These are phyloP conservation scores for Cercophora scortea DNA, from an alignment of 495 filamentous ascomycete species.

Conservation along the genomic window DNA sequence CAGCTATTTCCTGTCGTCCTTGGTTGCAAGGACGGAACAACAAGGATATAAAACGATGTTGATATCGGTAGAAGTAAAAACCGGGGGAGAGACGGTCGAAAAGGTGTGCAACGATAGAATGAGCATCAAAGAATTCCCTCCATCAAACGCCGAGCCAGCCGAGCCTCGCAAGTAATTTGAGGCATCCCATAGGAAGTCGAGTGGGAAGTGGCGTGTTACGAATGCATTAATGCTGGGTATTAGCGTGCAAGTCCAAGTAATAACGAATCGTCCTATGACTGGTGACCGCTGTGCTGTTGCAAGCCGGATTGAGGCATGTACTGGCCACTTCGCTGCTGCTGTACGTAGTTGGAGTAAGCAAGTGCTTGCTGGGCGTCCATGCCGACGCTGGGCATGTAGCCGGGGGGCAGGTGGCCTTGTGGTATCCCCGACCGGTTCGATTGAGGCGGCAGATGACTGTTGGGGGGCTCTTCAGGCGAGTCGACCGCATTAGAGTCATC, in stretches of 20 bases:
- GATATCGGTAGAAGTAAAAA: constrained; percentile 10
- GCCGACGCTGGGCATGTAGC: constrained; percentile 45
- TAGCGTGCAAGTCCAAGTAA: constrained; percentile 31
- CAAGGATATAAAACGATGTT: constrained; percentile 4
- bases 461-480: constrained; percentile 55
- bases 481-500: constrained; percentile 59
- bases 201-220: constrained; percentile 32
- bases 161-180: constrained; percentile 13
- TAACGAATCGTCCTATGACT: constrained; percentile 30
- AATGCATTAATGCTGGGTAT: constrained; percentile 48
- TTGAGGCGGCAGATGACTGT: constrained; percentile 51
- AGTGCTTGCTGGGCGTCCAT: constrained; percentile 49
- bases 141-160: constrained; percentile 21
- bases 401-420: constrained; percentile 42
- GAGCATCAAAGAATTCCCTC: constrained; percentile 18
- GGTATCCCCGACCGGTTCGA: constrained; percentile 42
- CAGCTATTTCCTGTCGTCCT: neutral
- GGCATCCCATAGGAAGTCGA: constrained; percentile 16
- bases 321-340: constrained; percentile 37
- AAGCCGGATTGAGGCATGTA: constrained; percentile 50
- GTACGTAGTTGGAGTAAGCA: constrained; percentile 56
- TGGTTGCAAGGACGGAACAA: neutral
- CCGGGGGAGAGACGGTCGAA: constrained; percentile 5
- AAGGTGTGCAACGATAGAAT: constrained; percentile 17
- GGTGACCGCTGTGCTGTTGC: constrained; percentile 47